A percentile compares a stretch with the other conserved stretches of the same genome.
phyloP scores from a whole-genome alignment of 1,139 yeast genomes.

The Debaryomyces coudertii region DNA sequence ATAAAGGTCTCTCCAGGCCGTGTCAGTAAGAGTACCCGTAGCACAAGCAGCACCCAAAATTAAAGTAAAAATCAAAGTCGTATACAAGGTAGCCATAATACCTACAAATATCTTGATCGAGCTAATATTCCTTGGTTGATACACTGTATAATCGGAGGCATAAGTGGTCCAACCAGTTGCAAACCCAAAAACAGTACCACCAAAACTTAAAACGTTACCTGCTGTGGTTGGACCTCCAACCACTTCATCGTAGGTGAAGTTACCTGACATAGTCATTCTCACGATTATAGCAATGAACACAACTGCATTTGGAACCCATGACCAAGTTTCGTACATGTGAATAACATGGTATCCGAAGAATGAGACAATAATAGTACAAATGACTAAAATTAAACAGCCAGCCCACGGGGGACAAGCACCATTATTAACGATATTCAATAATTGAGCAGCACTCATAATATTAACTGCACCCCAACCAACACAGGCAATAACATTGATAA shows the following conservation, averaged over 20 bases:
- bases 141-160: constrained; percentile 90
- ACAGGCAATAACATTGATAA: constrained; percentile 82
- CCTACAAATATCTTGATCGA: constrained; percentile 62
- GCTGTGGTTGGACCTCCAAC: constrained; percentile 64
- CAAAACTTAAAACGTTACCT: constrained; percentile 79
- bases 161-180: constrained; percentile 96
- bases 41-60: constrained; percentile 88
- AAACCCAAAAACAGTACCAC: constrained; percentile 84
- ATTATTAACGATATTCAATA: constrained; percentile 74
- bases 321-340: constrained; percentile 80
- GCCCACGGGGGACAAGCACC: constrained; percentile 86
- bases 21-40: constrained; percentile 56
- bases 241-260: constrained; percentile 54
- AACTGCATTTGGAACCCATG: constrained; percentile 82
- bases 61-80: constrained; percentile 74
- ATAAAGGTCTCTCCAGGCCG: constrained; percentile 57
- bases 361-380: constrained; percentile 74
- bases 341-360: constrained; percentile 85
- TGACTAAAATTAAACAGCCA: constrained; percentile 74
- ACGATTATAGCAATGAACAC: constrained; percentile 79
- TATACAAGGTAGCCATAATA: constrained; percentile 62
- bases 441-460: constrained; percentile 86
- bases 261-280: constrained; percentile 67
- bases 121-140: constrained; percentile 68
- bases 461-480: constrained; percentile 96